Evolutionary conservation across 305 asterid species (phyloP).

Genomic region (Fraxinus floribunda): DNA sequence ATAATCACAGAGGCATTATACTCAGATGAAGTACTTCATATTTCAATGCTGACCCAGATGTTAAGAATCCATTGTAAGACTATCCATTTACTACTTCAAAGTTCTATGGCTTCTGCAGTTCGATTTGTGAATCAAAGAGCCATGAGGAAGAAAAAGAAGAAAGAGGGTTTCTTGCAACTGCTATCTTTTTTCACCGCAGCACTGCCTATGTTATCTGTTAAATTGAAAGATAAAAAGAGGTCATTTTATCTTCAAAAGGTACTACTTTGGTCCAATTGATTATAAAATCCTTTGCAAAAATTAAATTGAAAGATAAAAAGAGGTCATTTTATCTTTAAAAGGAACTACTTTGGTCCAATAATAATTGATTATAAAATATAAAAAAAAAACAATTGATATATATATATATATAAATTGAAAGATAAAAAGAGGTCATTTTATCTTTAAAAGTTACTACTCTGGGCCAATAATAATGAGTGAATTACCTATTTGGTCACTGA

Average conservation of each 20-base stretch:
- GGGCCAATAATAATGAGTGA: too few relatives aligned
- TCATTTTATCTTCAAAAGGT: not conserved
- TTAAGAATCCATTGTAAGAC: conserved; percentile 28
- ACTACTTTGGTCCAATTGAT: not conserved
- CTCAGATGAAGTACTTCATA: conserved; percentile 22
- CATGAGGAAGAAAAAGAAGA: conserved; percentile 28
- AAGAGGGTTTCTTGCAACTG: conserved; percentile 2
- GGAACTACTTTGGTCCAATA: too few relatives aligned
- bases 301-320: too few relatives aligned
- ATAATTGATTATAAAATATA: too few relatives aligned
- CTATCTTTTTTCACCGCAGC: not conserved
- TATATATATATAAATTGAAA: too few relatives aligned
- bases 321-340: too few relatives aligned
- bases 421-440: too few relatives aligned
- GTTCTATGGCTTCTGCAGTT: conserved; percentile 43
- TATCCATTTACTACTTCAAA: conserved; percentile 32
- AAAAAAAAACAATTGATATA: too few relatives aligned
- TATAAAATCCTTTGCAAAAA: not conserved
- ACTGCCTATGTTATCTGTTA: not conserved
- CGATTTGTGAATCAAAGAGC: conserved; percentile 41
- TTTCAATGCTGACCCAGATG: conserved; percentile 38
- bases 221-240: not conserved
- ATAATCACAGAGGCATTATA: conserved; percentile 28
- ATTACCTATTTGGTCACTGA: too few relatives aligned
- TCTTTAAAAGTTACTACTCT: too few relatives aligned